Evolutionary conservation across 345 rosid genomes (phyloP).

Genomic region (Eutrema japonicum): DNA sequence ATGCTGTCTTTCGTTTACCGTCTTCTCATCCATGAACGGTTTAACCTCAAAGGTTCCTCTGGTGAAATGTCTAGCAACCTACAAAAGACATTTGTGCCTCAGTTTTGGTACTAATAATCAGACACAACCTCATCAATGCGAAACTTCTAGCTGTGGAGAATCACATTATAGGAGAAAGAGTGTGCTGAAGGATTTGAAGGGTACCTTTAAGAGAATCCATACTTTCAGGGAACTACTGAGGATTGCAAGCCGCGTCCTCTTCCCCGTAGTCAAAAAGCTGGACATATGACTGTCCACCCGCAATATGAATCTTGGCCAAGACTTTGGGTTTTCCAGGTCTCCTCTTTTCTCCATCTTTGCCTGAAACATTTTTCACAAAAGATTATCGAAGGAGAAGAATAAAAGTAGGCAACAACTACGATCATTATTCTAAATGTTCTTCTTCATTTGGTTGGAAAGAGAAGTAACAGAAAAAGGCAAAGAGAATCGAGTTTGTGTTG

Average conservation of each 20-base stretch:
- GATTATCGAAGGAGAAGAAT: background rate
- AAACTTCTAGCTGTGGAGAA: background rate
- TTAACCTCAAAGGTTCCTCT: slow-evolving; percentile 87
- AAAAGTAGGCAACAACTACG: background rate
- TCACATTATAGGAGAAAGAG: slow-evolving; percentile 7
- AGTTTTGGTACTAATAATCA: background rate
- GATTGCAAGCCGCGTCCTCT: slow-evolving; percentile 78
- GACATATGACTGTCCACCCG: slow-evolving; percentile 91
- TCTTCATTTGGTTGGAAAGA: slow-evolving; percentile 16
- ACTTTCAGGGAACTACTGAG: slow-evolving; percentile 94
- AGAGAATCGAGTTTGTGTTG: slow-evolving; percentile 2
- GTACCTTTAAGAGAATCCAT: slow-evolving; percentile 92
- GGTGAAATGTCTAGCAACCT: slow-evolving; percentile 86
- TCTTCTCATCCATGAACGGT: slow-evolving; percentile 67
- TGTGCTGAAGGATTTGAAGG: slow-evolving; percentile 3
- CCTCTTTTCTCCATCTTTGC: slow-evolving; percentile 65
- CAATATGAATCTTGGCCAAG: slow-evolving; percentile 85
- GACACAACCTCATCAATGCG: slow-evolving; percentile 20
- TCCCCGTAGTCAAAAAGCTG: slow-evolving; percentile 77
- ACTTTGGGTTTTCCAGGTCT: slow-evolving; percentile 70
- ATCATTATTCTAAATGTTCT: background rate
- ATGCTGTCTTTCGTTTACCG: slow-evolving; percentile 53
- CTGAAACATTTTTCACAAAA: slow-evolving; percentile 45
- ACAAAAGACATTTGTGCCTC: slow-evolving; percentile 23
- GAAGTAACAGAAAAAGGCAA: slow-evolving; percentile 8